These are phyloP conservation scores for Lentinula lateritia DNA, from an alignment of 768 basidiomycete genomes.

Conservation along the genomic window DNA sequence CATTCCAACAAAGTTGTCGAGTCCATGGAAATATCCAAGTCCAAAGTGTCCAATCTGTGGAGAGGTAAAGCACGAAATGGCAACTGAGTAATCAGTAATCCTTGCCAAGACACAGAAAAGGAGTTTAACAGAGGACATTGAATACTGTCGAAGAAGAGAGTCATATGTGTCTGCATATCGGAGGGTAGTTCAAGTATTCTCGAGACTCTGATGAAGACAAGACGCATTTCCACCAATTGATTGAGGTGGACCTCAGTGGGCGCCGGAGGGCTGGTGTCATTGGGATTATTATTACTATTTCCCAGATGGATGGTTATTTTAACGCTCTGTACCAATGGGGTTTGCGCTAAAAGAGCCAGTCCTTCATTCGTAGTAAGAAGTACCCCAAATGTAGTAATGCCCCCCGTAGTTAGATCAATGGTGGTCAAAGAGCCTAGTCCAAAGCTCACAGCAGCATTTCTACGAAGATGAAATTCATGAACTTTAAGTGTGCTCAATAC, in stretches of 20 bases:
- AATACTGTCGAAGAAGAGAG: background rate
- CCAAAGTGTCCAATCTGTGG: background rate
- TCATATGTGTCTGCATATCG: background rate
- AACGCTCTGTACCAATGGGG: background rate
- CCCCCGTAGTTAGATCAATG: background rate
- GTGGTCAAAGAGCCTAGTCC: background rate
- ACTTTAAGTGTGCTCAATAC: background rate
- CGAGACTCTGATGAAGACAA: background rate
- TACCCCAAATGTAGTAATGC: background rate
- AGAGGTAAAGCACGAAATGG: background rate
- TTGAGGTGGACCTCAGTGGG: too few relatives aligned
- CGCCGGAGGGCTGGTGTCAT: too few relatives aligned
- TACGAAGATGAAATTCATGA: background rate
- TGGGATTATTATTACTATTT: too few relatives aligned
- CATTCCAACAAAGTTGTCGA: background rate
- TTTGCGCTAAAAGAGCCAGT: background rate
- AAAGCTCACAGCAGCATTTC: background rate
- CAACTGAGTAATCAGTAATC: background rate
- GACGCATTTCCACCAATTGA: background rate
- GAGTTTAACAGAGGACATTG: background rate
- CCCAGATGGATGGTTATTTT: background rate
- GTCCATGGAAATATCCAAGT: background rate
- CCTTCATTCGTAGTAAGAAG: background rate
- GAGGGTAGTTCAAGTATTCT: too few relatives aligned
- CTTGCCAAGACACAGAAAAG: background rate